Evolutionary conservation across 2,329 filamentous ascomycete species (phyloP), one percentile per base, ranked within the genome.

Genomic region (Claviceps sp.): DNA sequence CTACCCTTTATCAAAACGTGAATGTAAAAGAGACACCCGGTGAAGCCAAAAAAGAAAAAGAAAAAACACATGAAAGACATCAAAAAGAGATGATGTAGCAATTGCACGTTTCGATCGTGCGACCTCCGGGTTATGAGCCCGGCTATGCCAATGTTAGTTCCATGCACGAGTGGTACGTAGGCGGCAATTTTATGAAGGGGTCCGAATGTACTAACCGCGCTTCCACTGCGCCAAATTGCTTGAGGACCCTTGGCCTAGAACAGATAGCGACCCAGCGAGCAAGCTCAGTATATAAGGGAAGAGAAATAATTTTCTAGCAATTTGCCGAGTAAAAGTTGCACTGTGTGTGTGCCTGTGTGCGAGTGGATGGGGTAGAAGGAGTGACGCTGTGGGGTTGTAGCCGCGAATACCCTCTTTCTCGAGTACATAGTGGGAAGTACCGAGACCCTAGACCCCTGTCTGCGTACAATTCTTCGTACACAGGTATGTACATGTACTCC

Each of bases 161-260:
- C 29, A 34, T 4, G 9, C 4, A 34, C 4, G 8, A 4, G 9
- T 4, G 3, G 20, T 20, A 20, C 2, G 20, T 20, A 20, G 1
- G 20, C 2, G 2, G 20, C 20, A 20, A 20, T 2, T 2, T 20
- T 2, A 20, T 20, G 20, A 20, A 20, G 20, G 20, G 20, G 22
- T 29, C 2, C 5, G 20, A 1, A 13, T 13, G 3, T 26, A 48
- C 46, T 20, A 26, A 48, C 46, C 47, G 47, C 47, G 47, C 47
- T 49, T 49, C 47, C 47, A 49, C 47, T 49, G 47, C 47, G 47
- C 47, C 47, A 49, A 49, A 49, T 49, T 49, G 47, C 47, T 49
- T 42, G 47, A n/a, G 16, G 2, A 36, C 5, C 29, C 38, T 16
- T 3, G 13, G 26, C 3, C 20, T 39, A 2, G 14, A 7, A 4